Conservation (phyloP, 345 rosid species). For the Salix exigua region DNA sequence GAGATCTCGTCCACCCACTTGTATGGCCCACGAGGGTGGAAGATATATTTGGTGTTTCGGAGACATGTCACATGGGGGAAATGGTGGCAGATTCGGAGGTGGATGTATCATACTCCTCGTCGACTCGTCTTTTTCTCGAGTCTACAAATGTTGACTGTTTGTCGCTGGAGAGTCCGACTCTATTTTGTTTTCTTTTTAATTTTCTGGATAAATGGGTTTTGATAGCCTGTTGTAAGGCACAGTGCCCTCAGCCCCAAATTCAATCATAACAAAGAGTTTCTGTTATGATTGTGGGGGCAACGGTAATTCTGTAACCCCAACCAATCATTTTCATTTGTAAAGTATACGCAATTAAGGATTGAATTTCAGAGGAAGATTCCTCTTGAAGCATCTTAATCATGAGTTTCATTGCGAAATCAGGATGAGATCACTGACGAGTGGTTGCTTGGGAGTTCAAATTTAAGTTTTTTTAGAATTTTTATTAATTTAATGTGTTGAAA, state of each 20-base stretch:
- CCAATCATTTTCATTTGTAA: too few species aligned
- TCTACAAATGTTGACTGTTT: constrained; percentile 34
- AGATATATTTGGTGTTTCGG: background rate
- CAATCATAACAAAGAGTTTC: background rate
- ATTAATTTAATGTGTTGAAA: too few species aligned
- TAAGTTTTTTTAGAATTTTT: too few species aligned
- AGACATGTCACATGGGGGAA: constrained; percentile 34
- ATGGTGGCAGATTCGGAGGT: constrained; percentile 9
- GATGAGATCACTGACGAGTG: too few species aligned
- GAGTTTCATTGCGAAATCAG: too few species aligned
- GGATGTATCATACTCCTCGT: background rate
- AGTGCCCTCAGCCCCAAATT: background rate
- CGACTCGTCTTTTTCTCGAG: constrained; percentile 16
- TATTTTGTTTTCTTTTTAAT: background rate
- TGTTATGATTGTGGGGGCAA: background rate
- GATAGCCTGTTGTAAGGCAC: background rate
- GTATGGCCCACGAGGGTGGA: too few species aligned
- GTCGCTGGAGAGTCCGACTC: background rate
- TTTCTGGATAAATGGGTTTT: background rate
- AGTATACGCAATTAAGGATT: too few species aligned
- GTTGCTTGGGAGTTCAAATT: too few species aligned
- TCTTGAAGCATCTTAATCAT: too few species aligned
- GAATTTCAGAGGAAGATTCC: too few species aligned
- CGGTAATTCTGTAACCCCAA: too few species aligned
- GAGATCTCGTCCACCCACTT: too few species aligned